Percentiles rank a stretch among this genome's conserved stretches.
phyloP scores from a whole-genome alignment of 345 rosid species.

The Combretum micranthum region DNA sequence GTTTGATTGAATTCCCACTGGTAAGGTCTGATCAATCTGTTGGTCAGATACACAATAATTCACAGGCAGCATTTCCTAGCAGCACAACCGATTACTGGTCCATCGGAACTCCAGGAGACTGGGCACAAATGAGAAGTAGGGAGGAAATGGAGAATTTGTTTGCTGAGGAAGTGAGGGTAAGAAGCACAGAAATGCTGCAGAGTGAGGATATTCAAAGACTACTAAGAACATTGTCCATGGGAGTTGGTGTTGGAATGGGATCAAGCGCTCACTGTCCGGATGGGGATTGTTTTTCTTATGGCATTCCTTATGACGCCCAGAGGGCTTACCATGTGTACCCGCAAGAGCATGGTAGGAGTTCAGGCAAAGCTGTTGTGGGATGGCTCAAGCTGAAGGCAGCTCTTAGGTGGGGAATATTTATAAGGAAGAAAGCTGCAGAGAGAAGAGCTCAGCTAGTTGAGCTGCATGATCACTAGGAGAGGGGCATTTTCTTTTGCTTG shows the following conservation, averaged over 20 bases:
- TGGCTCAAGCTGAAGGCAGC: constrained; percentile 45
- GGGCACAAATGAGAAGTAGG: constrained; percentile 44
- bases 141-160: constrained; percentile 53
- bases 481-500: background rate
- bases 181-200: constrained; percentile 88
- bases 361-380: constrained; percentile 91
- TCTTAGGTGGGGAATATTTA: constrained; percentile 90
- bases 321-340: constrained; percentile 21
- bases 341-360: constrained; percentile 36
- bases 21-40: constrained; percentile 35
- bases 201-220: constrained; percentile 87
- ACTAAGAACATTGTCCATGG: constrained; percentile 44
- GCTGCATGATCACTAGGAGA: constrained; percentile 26
- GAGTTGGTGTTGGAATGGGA: constrained; percentile 40
- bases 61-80: constrained; percentile 32
- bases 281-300: constrained; percentile 51
- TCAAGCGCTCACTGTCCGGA: constrained; percentile 12
- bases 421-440: constrained; percentile 91
- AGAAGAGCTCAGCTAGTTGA: constrained; percentile 84
- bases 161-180: constrained; percentile 60
- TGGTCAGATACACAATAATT: constrained; percentile 25
- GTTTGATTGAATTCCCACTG: constrained; percentile 54
- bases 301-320: constrained; percentile 42
- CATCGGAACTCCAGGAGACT: constrained; percentile 52
- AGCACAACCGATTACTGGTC: constrained; percentile 34